Base-by-base conservation (phyloP, 2,329 filamentous ascomycete species). In the Sporothrix inflata region DNA sequence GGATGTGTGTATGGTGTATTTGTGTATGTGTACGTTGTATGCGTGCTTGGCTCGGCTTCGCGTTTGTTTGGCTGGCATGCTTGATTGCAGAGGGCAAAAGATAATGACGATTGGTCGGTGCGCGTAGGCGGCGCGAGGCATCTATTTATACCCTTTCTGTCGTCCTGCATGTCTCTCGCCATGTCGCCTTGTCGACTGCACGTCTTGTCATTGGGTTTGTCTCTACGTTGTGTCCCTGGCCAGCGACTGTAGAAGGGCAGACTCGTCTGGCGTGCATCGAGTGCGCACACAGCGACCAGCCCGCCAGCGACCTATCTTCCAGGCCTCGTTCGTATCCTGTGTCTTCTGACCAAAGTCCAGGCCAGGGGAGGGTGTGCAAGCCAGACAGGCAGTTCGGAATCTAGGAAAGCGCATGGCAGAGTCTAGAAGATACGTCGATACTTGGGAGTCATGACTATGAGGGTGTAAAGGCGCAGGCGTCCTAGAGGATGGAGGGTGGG, bases 291-390 rank as follows among this genome's bases (percentile, higher is more conserved):
- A 38, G 6, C 55, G 19, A 38, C 19, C 57, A 11, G 49, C 30
- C 4, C 66, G 8, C 14, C 21, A 21, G 8, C 55, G 16, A 61
- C 21, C 51, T 38, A 21, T 45, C 24, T 42, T 9, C 19, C 40
- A 24, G 53, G 40, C 53, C 16, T 70, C n/a, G 45, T 53, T 71
- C 69, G 57, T 71, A 30, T 65, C 30, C 21, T 42, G 45, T 53
- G 71, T 70, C 71, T 47, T 27, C 68, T 73, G 71, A 73, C 71
- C 30, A 47, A 4, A 21, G 49, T 34, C 34, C 45, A 34, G 71
- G 8, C 27, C 7, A 12, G 27, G 27, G 61, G 60, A 70, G 66
- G 71, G 66, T 72, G 67, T 72, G 67, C 45, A 65, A 7, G 65
- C 66, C 45, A 69, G 71, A 72, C 66, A 72, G 16, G 11, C 71